Conservation (phyloP, 208 protist species). For the Leishmania gerbilli region DNA sequence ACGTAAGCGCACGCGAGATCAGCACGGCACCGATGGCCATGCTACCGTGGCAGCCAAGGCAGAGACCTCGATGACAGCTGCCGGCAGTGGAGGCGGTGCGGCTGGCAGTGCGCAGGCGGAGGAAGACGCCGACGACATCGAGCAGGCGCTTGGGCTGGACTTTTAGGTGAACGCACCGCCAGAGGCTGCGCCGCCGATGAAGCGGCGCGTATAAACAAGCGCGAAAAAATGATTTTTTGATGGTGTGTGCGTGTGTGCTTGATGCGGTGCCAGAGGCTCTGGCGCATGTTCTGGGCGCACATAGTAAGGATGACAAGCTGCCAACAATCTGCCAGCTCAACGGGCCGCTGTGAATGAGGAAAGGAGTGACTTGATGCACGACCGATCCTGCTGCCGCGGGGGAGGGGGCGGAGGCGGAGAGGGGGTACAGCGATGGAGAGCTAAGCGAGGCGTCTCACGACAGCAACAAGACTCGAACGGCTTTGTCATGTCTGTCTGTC, state of each 20-base stretch:
- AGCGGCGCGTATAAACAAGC: neutral
- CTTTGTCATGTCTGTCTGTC: neutral
- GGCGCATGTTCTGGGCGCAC: neutral
- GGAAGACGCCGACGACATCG: slow-evolving; percentile 61
- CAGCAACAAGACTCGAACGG: neutral
- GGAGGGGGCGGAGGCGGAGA: neutral
- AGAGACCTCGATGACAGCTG: neutral
- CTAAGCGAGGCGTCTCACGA: neutral
- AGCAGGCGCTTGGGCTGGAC: slow-evolving; percentile 75
- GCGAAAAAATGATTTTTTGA: neutral
- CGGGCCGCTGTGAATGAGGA: neutral
- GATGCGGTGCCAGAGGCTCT: neutral
- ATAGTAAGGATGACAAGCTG: neutral
- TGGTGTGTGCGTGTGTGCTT: neutral
- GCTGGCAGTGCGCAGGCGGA: neutral
- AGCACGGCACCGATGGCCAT: neutral
- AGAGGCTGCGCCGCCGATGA: neutral
- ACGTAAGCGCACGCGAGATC: slow-evolving; percentile 20
- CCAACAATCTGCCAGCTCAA: neutral
- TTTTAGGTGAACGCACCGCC: slow-evolving; percentile 37
- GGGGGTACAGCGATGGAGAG: neutral
- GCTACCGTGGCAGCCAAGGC: slow-evolving; percentile 7
- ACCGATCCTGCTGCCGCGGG: neutral
- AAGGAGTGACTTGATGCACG: neutral
- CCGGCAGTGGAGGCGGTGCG: neutral